These are phyloP conservation scores for Myriosclerotinia scirpicola DNA, from an alignment of 2,329 filamentous ascomycete genomes.

Conservation along the genomic window DNA sequence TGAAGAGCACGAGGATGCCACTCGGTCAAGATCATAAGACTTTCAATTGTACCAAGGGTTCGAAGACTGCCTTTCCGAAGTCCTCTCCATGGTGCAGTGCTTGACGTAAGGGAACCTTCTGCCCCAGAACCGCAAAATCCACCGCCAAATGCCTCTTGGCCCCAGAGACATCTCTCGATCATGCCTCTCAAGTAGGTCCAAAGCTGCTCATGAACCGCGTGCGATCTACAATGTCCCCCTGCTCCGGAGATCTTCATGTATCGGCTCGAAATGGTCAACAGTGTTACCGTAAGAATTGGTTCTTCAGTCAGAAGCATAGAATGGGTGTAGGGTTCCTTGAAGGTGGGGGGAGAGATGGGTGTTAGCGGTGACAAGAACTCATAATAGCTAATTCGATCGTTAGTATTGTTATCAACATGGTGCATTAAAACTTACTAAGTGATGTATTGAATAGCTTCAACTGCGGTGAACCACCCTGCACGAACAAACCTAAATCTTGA, in stretches of 20 bases:
- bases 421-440: constrained; percentile 65
- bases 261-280: constrained; percentile 86
- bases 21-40: constrained; percentile 88
- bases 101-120: constrained; percentile 59
- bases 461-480: constrained; percentile 92
- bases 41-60: constrained; percentile 91
- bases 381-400: constrained; percentile 68
- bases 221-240: constrained; percentile 78
- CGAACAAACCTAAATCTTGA: constrained; percentile 90
- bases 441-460: constrained; percentile 91
- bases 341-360: constrained; percentile 89
- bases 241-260: constrained; percentile 79
- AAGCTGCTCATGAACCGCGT: constrained; percentile 90
- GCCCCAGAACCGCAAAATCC: constrained; percentile 76
- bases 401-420: constrained; percentile 6
- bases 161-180: constrained; percentile 94
- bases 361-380: constrained; percentile 87
- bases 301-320: constrained; percentile 81
- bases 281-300: constrained; percentile 86
- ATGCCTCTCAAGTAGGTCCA: constrained; percentile 94
- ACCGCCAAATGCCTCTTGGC: constrained; percentile 91
- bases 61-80: constrained; percentile 76
- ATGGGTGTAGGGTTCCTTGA: constrained; percentile 78
- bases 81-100: constrained; percentile 68
- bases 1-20: constrained; percentile 96